These are phyloP conservation scores for Aphanomyces astaci DNA, from an alignment of 352 stramenopile species.

Conservation along the genomic window DNA sequence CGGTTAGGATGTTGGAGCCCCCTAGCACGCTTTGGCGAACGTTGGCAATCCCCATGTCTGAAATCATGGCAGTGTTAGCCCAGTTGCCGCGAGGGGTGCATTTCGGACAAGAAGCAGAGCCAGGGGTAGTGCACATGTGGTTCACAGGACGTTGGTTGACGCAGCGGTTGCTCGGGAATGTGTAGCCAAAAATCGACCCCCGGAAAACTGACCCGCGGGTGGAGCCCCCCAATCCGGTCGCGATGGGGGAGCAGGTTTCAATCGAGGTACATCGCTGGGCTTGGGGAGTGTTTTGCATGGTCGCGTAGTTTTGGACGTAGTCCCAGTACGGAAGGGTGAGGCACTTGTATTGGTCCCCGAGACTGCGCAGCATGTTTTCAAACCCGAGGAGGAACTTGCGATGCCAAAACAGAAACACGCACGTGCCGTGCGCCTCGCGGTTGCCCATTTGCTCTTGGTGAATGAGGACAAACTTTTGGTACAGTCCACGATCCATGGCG, in stretches of 20 bases:
- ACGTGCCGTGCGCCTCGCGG: slow-evolving; percentile 40
- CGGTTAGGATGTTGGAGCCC: background rate
- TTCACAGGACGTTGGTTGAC: slow-evolving; percentile 23
- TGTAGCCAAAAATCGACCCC: background rate
- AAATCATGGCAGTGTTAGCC: background rate
- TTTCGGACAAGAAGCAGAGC: slow-evolving; percentile 22
- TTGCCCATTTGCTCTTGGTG: slow-evolving; percentile 41
- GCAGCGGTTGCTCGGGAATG: slow-evolving; percentile 3
- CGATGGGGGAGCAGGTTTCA: slow-evolving; percentile 32
- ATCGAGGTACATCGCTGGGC: slow-evolving; percentile 30
- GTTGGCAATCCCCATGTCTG: background rate
- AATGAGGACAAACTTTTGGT: slow-evolving; percentile 50
- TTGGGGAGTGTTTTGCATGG: background rate
- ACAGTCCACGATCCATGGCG: slow-evolving; percentile 43
- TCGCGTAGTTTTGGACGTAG: slow-evolving; percentile 24
- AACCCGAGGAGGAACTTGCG: slow-evolving; percentile 51
- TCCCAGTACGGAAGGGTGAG: slow-evolving; percentile 62
- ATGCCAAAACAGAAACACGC: slow-evolving; percentile 71
- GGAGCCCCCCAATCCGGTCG: slow-evolving; percentile 31
- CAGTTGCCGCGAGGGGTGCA: slow-evolving; percentile 3
- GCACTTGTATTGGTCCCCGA: slow-evolving; percentile 34
- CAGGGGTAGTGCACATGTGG: slow-evolving; percentile 20
- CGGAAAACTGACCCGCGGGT: background rate
- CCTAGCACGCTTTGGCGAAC: slow-evolving; percentile 2
- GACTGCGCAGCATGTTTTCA: slow-evolving; percentile 62